These are phyloP conservation scores for Poterioochromonas sp. DNA, from an alignment of 352 stramenopile species.

Conservation along the genomic window DNA sequence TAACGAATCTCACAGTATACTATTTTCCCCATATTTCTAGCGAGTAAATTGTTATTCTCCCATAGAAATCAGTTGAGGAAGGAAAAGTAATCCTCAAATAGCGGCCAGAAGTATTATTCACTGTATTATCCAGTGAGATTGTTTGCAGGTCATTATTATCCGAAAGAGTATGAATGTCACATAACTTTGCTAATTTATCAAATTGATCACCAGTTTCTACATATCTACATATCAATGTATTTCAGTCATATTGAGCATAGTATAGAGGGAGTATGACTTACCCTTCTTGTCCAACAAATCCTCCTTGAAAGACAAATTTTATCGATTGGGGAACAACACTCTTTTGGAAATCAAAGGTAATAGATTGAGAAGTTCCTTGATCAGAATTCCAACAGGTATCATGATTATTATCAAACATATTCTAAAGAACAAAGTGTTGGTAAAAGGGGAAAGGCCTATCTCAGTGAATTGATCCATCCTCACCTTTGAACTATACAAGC, in stretches of 20 bases:
- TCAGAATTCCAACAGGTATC: constrained; percentile 21
- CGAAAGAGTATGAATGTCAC: too few relatives aligned
- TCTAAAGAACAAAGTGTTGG: background rate
- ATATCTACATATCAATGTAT: too few relatives aligned
- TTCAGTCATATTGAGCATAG: too few relatives aligned
- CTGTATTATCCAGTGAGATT: too few relatives aligned
- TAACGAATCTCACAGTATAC: too few relatives aligned
- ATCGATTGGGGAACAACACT: background rate
- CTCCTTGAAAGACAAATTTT: constrained; percentile 1
- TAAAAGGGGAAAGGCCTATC: background rate
- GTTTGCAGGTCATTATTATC: too few relatives aligned
- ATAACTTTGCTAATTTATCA: too few relatives aligned
- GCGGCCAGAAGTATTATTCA: too few relatives aligned
- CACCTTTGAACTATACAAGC: background rate
- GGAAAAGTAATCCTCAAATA: constrained; percentile 1
- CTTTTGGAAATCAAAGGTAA: background rate
- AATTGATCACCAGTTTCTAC: too few relatives aligned
- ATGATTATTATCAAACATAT: constrained; percentile 5
- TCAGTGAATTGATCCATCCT: background rate
- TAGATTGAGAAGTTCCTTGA: background rate
- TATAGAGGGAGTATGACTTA: too few relatives aligned
- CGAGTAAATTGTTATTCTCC: background rate
- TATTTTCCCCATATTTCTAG: constrained; percentile 2
- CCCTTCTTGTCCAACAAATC: constrained; percentile 17
- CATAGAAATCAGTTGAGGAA: constrained; percentile 23